A percentile compares a stretch with the other conserved stretches of the same genome.
These are phyloP conservation scores for Centella asiatica DNA, from an alignment of 129 eudicot genomes.

Conservation along the genomic window DNA sequence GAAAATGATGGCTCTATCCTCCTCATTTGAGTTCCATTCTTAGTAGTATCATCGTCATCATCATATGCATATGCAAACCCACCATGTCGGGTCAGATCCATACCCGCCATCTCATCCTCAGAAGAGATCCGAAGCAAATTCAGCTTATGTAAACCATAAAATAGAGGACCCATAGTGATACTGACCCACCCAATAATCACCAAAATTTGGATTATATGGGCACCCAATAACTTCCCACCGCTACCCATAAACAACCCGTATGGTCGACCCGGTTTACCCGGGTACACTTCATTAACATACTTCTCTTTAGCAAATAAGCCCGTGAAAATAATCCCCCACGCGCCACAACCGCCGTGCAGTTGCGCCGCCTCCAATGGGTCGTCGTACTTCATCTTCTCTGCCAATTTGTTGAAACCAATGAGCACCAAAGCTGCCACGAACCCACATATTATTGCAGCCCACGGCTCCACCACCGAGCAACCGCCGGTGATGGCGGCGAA, in stretches of 20 bases:
- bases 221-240: constrained; percentile 35
- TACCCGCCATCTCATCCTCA: constrained; percentile 57
- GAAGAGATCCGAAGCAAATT: constrained; percentile 39
- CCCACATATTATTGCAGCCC: constrained; percentile 64
- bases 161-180: constrained; percentile 48
- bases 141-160: constrained; percentile 22
- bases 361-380: constrained; percentile 68
- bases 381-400: constrained; percentile 39
- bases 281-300: constrained; percentile 41
- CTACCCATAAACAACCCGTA: constrained; percentile 56
- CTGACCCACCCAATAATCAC: constrained; percentile 49
- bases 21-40: constrained; percentile 26
- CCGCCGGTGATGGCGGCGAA: constrained; percentile 55
- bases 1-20: constrained; percentile 20
- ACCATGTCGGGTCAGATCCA: constrained; percentile 61
- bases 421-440: constrained; percentile 49
- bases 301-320: constrained; percentile 41
- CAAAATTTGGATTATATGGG: constrained; percentile 39
- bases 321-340: constrained; percentile 62
- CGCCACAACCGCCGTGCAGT: constrained; percentile 60
- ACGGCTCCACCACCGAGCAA: constrained; percentile 60
- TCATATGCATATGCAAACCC: constrained; percentile 56
- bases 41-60: constrained; percentile 31
- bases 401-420: constrained; percentile 40
- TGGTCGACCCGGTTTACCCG: constrained; percentile 36